Base-by-base conservation (phyloP, 352 stramenopile genomes). In the Globisporangium okanoganense region DNA sequence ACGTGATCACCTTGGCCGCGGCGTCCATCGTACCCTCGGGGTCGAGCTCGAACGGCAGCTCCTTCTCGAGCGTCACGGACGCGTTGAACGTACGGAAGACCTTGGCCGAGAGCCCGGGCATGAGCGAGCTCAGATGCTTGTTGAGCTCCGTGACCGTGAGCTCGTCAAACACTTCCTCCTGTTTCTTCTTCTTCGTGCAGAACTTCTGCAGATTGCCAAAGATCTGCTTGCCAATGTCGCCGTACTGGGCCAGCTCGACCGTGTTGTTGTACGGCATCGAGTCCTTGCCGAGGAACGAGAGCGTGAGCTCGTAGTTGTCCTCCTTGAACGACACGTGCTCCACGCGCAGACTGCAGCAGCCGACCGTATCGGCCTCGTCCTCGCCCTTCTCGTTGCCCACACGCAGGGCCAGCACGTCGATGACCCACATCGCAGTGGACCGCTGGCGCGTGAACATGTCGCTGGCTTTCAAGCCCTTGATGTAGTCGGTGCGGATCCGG, bases 1-100 rank as follows among this genome's bases (percentile, higher is more conserved):
- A 99, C 66, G 97, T 82, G 3, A 99, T 89, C 45, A 99, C 91
- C 80, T 98, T 98, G 36, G 92, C 81, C 1, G 85, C 65, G 0
- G 82, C 75, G 36, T 93, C 85, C 74, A 89, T 78, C 27, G 71
- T 76, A 10, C 81, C 81, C 22, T 86, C 63, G 1, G 72, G 72
- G 41, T 92, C 82, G 24, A 94, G 61, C 3, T 69, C 64, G 2
- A 67, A 62, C 44, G 83, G 85, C 41, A 99, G 77, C 78, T 99
- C 92, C 69, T 98, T 93, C 72, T 99, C 94, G 31, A 99, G 82
- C 38, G 97, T 99, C 47, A 99, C 92, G 0, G 96, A 99, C 5
- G 98, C 98, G 80, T 99, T 99, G 85, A 99, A 99, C 31, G 98
- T 99, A 98, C 98, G 96, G 76, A 99, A 99, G 0, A 99, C 98